Percentiles rank a stretch among this genome's conserved stretches.
These are phyloP conservation scores for Backusella mclennaniae DNA, from an alignment of 192 early-diverging fungal species.

Conservation along the genomic window DNA sequence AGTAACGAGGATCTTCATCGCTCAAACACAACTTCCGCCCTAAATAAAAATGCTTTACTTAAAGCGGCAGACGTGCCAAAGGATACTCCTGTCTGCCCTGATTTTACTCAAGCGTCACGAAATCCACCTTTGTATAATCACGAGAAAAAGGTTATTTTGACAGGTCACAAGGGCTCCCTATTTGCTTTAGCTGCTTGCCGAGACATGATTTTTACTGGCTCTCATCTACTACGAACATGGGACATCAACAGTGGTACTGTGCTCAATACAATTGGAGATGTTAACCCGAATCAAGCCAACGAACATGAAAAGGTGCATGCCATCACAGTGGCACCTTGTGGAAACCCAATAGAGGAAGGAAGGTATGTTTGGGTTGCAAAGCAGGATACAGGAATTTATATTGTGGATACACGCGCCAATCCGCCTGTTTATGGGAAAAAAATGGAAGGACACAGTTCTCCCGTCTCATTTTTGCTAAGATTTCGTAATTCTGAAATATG, in stretches of 20 bases:
- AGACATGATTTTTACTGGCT: slow-evolving; percentile 41
- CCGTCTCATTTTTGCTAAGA: slow-evolving; percentile 58
- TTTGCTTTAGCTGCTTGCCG: slow-evolving; percentile 54
- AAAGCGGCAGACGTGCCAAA: neutral
- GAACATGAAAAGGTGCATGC: slow-evolving; percentile 35
- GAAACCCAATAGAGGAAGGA: slow-evolving; percentile 50
- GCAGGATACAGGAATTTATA: slow-evolving; percentile 59
- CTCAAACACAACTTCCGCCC: neutral
- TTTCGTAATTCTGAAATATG: slow-evolving; percentile 52
- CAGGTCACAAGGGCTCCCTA: slow-evolving; percentile 45
- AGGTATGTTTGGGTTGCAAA: slow-evolving; percentile 65
- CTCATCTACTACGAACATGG: slow-evolving; percentile 43
- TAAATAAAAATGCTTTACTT: neutral
- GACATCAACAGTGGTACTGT: slow-evolving; percentile 46
- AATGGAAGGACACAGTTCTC: slow-evolving; percentile 43
- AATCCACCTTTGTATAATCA: slow-evolving; percentile 51
- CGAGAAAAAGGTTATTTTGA: slow-evolving; percentile 24
- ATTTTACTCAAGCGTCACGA: slow-evolving; percentile 53
- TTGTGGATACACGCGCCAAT: slow-evolving; percentile 41
- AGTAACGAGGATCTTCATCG: neutral
- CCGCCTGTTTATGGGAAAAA: slow-evolving; percentile 38
- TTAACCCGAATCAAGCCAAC: slow-evolving; percentile 40
- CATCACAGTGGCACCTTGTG: slow-evolving; percentile 55
- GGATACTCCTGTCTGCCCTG: slow-evolving; percentile 36
- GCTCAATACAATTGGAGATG: slow-evolving; percentile 40